Evolutionary conservation across 2,329 filamentous ascomycete species (phyloP).

Genomic region (Hypoxylon sp.): DNA sequence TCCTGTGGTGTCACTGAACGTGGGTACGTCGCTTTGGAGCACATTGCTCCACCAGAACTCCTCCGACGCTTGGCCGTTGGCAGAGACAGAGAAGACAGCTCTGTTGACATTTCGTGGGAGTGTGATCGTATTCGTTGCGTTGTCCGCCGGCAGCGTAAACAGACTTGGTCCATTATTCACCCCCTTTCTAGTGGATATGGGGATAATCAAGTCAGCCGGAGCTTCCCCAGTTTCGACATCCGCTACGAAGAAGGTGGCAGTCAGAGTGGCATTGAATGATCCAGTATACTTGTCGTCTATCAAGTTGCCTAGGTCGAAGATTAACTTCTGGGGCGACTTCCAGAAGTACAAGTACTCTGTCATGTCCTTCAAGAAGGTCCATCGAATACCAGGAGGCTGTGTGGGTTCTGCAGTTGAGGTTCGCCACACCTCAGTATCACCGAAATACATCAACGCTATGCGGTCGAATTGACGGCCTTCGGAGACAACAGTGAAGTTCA

Average conservation of each 20-base stretch:
- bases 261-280: slow-evolving; percentile 71
- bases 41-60: slow-evolving; percentile 89
- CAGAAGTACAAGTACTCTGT: slow-evolving; percentile 71
- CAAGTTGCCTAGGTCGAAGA: slow-evolving; percentile 76
- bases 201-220: slow-evolving; percentile 74
- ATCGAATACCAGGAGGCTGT: slow-evolving; percentile 66
- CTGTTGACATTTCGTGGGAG: slow-evolving; percentile 74
- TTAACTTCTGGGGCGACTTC: slow-evolving; percentile 70
- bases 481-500: slow-evolving; percentile 76
- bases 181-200: slow-evolving; percentile 69
- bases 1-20: slow-evolving; percentile 68
- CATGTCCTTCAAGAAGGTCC: slow-evolving; percentile 77
- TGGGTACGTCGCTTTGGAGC: slow-evolving; percentile 68
- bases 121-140: slow-evolving; percentile 67
- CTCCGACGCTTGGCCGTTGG: slow-evolving; percentile 79
- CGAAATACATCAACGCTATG: slow-evolving; percentile 73
- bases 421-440: slow-evolving; percentile 74
- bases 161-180: slow-evolving; percentile 67
- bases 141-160: slow-evolving; percentile 73
- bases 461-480: slow-evolving; percentile 74
- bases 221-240: slow-evolving; percentile 56
- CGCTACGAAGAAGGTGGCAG: slow-evolving; percentile 68
- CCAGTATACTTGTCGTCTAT: slow-evolving; percentile 72
- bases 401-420: slow-evolving; percentile 78
- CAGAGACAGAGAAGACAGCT: slow-evolving; percentile 78